Evolutionary conservation across 148 eudicot species (phyloP).

Genomic region (Chenopodium berlandieri): DNA sequence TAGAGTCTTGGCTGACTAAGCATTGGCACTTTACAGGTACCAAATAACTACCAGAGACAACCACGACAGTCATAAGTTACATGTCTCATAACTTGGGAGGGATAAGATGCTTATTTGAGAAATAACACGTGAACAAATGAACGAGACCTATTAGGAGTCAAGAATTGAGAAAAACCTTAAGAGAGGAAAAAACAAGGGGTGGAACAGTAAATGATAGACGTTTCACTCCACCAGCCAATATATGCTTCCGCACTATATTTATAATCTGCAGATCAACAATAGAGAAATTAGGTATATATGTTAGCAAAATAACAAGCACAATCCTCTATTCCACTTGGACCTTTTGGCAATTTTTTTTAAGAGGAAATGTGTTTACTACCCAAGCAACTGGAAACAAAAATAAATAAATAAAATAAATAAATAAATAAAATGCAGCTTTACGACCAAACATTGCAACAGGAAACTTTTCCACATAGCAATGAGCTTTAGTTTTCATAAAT

Average conservation of each 20-base stretch:
- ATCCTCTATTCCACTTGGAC: conserved; percentile 9
- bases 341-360: neutral
- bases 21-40: neutral
- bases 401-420: no score
- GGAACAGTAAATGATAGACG: conserved; percentile 85
- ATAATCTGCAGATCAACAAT: conserved; percentile 64
- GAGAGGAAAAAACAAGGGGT: conserved; percentile 78
- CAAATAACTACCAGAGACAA: neutral
- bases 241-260: conserved; percentile 72
- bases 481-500: neutral
- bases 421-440: neutral
- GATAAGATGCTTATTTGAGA: neutral
- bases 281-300: conserved; percentile 14
- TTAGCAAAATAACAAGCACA: neutral
- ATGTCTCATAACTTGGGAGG: neutral
- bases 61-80: neutral
- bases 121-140: neutral
- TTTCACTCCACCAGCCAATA: conserved; percentile 80
- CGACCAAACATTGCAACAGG: neutral
- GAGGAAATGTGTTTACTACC: neutral
- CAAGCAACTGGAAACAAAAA: neutral
- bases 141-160: neutral
- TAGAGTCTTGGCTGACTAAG: neutral
- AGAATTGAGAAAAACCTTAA: conserved; percentile 57
- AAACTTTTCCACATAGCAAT: neutral